phyloP scores from a whole-genome alignment of 805 yeast genomes.

The Saturnispora halmiae region DNA sequence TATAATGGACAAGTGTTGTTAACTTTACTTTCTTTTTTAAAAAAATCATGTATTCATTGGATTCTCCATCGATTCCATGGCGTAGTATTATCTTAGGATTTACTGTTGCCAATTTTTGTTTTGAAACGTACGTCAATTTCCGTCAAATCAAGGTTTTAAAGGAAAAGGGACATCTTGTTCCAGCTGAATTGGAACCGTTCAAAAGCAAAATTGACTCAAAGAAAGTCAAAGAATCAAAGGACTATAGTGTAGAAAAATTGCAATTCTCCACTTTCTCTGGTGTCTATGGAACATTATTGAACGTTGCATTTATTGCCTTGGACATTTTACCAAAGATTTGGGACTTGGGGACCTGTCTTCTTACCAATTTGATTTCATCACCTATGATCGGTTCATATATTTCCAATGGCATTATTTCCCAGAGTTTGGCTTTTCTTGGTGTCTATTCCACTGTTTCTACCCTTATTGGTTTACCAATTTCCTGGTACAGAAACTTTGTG shows the following conservation, averaged over 20 bases:
- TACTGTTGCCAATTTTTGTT: slow-evolving; percentile 62
- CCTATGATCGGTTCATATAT: slow-evolving; percentile 19
- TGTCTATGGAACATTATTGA: slow-evolving; percentile 43
- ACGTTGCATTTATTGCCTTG: slow-evolving; percentile 46
- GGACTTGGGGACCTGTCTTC: slow-evolving; percentile 25
- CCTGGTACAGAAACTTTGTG: slow-evolving; percentile 73
- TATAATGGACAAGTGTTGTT: not conserved
- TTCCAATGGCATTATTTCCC: slow-evolving; percentile 52
- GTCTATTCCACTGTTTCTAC: slow-evolving; percentile 42
- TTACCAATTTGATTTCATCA: slow-evolving; percentile 14
- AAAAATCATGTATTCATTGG: slow-evolving; percentile 28
- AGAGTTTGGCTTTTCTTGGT: slow-evolving; percentile 57
- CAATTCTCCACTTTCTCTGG: slow-evolving; percentile 53
- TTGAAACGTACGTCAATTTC: slow-evolving; percentile 62
- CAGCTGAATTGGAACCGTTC: slow-evolving; percentile 50
- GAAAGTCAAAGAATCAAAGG: slow-evolving; percentile 68
- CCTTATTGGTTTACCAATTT: slow-evolving; percentile 53
- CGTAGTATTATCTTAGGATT: slow-evolving; percentile 65
- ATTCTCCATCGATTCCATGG: slow-evolving; percentile 71
- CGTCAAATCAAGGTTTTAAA: slow-evolving; percentile 66
- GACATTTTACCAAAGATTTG: slow-evolving; percentile 62
- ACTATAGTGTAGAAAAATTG: slow-evolving; percentile 72
- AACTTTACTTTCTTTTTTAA: not conserved
- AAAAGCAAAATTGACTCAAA: slow-evolving; percentile 50
- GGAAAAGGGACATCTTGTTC: slow-evolving; percentile 40